These are phyloP conservation scores for Chalaropsis ovoidea DNA, from an alignment of 2,329 filamentous ascomycete species.

Conservation along the genomic window DNA sequence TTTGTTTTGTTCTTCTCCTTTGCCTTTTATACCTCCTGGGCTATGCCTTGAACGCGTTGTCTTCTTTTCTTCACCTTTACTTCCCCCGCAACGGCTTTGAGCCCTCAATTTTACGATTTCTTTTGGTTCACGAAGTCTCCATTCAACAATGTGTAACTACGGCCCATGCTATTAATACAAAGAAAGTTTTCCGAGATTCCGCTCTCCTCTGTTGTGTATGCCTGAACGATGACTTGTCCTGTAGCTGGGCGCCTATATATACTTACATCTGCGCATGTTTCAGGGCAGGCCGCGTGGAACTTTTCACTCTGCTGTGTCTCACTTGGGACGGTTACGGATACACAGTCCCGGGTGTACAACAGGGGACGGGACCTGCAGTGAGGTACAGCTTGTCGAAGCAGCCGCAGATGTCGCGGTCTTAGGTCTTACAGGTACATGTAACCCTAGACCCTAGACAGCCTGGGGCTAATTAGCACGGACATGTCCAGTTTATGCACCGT, in stretches of 20 bases:
- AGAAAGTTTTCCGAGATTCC: background rate
- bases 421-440: background rate
- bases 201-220: background rate
- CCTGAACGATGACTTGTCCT: background rate
- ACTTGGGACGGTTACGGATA: background rate
- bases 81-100: background rate
- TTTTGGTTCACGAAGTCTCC: background rate
- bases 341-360: background rate
- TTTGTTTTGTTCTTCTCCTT: background rate
- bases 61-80: background rate
- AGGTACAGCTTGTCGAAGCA: background rate
- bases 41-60: background rate
- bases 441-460: too few relatives aligned
- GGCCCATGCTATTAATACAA: background rate
- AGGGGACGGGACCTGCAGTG: background rate
- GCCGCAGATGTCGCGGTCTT: too few relatives aligned
- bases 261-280: background rate
- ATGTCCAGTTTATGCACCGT: background rate
- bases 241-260: conserved; percentile 1
- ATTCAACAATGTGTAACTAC: background rate
- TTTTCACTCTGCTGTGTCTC: background rate
- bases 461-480: background rate
- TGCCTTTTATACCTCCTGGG: background rate
- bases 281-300: background rate
- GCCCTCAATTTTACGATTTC: background rate